Base-by-base conservation (phyloP, 2,329 filamentous ascomycete genomes). In the Epichloe sylvatica region DNA sequence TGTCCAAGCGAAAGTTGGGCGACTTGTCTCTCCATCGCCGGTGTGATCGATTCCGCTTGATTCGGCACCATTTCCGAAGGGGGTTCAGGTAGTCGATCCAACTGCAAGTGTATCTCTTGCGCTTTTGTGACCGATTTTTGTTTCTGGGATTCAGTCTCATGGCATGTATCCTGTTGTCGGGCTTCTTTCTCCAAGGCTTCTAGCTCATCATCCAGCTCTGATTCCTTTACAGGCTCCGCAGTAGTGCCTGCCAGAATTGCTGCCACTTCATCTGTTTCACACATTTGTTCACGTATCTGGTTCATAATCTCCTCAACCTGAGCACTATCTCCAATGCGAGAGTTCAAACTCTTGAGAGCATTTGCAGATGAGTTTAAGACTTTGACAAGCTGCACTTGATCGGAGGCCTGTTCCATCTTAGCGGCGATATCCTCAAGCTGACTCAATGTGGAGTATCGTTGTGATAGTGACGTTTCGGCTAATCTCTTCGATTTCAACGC, bases 201-300 rank as follows among this genome's bases (percentile, higher is more conserved):
- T 44, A 97, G 74, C 69, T 96, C 91, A 52, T 91, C 85, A 57
- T 96, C 89, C 49, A 97, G 79, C 63, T 94, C 90, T 19, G 62
- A 75, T 60, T 95, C 90, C 63, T 95, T 87, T 34, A 94, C 72
- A 1, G 64, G 65, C 39, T 58, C 62, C 13, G 67, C 70, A 12
- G 69, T 73, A 5, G 61, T 57, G 56, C 92, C 87, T 47, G 81
- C 80, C 54, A 97, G 76, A 39, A 91, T 82, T 49, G 76, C 78
- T 30, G 81, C 80, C 21, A 97, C 78, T 68, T 97, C 91, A 61
- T 96, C 89, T 23, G 84, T 81, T 57, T 84, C 80, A 47, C 70
- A 76, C 79, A 92, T 92, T 68, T 94, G 82, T 57, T 90, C 83
- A 47, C 84, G 77, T 60, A 95, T 68, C 45, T 76, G 74, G 56